These are phyloP conservation scores for Candida vartiovaarae DNA, from an alignment of 805 yeast genomes.

Conservation along the genomic window DNA sequence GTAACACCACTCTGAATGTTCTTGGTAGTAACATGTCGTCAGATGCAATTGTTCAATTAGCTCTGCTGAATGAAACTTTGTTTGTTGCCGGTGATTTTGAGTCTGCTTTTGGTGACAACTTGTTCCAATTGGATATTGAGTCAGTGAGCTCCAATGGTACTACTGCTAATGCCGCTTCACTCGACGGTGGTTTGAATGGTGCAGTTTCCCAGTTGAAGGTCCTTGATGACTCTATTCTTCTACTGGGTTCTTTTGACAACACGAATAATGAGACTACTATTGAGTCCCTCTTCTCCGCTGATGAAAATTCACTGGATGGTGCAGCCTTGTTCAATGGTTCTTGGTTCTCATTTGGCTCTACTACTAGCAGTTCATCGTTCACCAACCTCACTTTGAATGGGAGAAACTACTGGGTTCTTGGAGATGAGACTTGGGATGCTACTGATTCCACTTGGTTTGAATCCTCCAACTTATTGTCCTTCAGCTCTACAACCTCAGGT, in stretches of 20 bases:
- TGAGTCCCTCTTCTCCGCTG: slow-evolving; percentile 23
- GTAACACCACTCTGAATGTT: slow-evolving; percentile 38
- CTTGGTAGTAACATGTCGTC: slow-evolving; percentile 28
- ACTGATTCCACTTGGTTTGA: slow-evolving; percentile 30
- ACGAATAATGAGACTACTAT: slow-evolving; percentile 27
- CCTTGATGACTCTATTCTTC: slow-evolving; percentile 30
- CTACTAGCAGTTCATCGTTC: slow-evolving; percentile 8
- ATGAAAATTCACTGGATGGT: slow-evolving; percentile 28
- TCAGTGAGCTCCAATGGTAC: slow-evolving; percentile 10
- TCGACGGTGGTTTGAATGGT: slow-evolving; percentile 36
- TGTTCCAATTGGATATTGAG: slow-evolving; percentile 27
- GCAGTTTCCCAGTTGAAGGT: slow-evolving; percentile 27
- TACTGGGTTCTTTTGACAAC: slow-evolving; percentile 41
- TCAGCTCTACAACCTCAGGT: slow-evolving; percentile 26
- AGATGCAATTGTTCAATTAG: slow-evolving; percentile 34
- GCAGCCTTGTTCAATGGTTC: slow-evolving; percentile 30
- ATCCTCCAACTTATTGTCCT: slow-evolving; percentile 19
- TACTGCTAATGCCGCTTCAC: slow-evolving; percentile 16
- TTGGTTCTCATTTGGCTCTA: slow-evolving; percentile 38
- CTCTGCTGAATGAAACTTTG: slow-evolving; percentile 27
- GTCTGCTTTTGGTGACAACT: slow-evolving; percentile 30
- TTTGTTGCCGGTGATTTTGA: slow-evolving; percentile 45
- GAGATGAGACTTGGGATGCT: slow-evolving; percentile 36
- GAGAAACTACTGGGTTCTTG: slow-evolving; percentile 36
- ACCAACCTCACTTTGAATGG: slow-evolving; percentile 28